phyloP scores from a whole-genome alignment of 176 grass and related monocot genomes.

The barley (Hordeum vulgare) region MorexV3_pseudomolecules_assembly NC_058521.1:507568208-507568707 shows the following conservation, averaged over 20 bases:
- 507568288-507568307: neutral
- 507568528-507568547: conserved; percentile 7
- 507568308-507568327: neutral
- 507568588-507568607: neutral
- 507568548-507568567: neutral
- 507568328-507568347: no score
- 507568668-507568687: conserved; percentile 5
- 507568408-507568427: neutral
- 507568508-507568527: neutral
- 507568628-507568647: neutral
- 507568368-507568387: neutral
- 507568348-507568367: neutral
- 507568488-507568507: no score
- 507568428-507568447: conserved; percentile 4
- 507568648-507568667: neutral
- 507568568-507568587: neutral
- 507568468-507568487: neutral
- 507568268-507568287: neutral
- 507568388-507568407: neutral
- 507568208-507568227: neutral
- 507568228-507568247: neutral
- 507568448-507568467: neutral
- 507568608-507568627: neutral
- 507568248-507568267: neutral
- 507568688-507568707: conserved; percentile 92